Evolutionary conservation across 179 eudicot genomes (phyloP), one percentile per base, ranked within the genome.

Genomic region (Spinacia oleracea): DNA sequence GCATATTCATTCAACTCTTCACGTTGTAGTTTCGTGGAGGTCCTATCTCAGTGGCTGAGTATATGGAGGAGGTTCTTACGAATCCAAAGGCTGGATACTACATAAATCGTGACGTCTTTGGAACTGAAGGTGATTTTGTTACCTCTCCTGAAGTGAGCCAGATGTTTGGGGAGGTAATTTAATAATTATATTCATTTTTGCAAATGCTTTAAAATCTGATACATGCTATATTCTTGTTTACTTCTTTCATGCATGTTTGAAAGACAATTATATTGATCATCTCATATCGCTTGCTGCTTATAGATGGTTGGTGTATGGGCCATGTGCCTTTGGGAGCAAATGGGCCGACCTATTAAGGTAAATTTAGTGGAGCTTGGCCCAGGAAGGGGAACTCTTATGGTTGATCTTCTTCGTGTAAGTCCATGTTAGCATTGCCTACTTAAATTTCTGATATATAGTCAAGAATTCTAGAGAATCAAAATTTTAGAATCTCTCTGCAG

Each of bases 61-160:
- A 96, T 79, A 96, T 93, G 99, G 99, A 91, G 86, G 99, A 96
- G 84, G 99, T 96, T 55, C 83, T 96, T 73, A 96, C 98, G 46
- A 96, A 96, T 84, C 99, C 98, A 65, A 93, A 86, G 80, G 91
- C 91, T 48, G 98, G 99, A n/a, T 93, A 83, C 79, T 96, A 96
- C 83, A 91, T 96, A 6, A 96, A 96, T 79, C 90, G 97, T 23
- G 99, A 96, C 87, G 99, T 96, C 16, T 96, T 96, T 86, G 99
- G 99, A 59, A 91, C 91, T 15, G 93, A 83, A 80, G 99, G 99
- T 42, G 99, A 96, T 85, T 96, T 96, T 78, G 87, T 93, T 66
- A 96, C 99, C 68, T 96, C 99, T 78, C 99, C 99, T 25, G 98
- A 96, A 88, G 99, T 96, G 75, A 96, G 99, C 92, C 98, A 96